Evolutionary conservation across 2,329 filamentous ascomycete species (phyloP).

Genomic region (Colletotrichum tropicicola): DNA sequence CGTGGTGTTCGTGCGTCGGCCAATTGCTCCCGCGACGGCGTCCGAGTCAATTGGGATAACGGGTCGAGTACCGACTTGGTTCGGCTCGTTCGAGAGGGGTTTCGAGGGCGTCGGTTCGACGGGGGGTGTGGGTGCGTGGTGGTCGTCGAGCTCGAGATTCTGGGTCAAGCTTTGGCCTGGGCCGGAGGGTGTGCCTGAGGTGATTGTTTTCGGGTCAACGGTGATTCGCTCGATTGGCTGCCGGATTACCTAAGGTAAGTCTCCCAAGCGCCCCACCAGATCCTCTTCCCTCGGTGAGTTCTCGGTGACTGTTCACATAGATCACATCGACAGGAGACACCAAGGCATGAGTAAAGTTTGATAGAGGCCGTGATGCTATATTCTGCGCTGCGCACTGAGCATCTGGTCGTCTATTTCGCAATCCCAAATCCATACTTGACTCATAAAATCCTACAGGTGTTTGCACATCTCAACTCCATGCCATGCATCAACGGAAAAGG

Average conservation of each 20-base stretch:
- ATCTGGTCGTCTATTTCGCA: not conserved
- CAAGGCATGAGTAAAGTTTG: too few relatives aligned
- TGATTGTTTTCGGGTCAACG: constrained; percentile 20
- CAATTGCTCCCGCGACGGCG: constrained; percentile 2
- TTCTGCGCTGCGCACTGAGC: not conserved
- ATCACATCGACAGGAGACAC: too few relatives aligned
- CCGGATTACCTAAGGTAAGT: constrained; percentile 7
- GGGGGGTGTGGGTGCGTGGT: not conserved
- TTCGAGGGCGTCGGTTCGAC: constrained; percentile 1
- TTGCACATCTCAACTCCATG: constrained; percentile 32
- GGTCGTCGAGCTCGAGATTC: constrained; percentile 23
- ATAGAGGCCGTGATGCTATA: not conserved
- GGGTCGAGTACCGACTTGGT: too few relatives aligned
- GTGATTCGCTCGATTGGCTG: constrained; percentile 25
- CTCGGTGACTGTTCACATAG: too few relatives aligned
- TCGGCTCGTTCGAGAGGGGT: constrained; percentile 4
- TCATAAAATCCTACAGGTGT: constrained; percentile 20
- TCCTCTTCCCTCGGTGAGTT: too few relatives aligned
- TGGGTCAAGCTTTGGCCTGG: constrained; percentile 22
- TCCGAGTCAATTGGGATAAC: not conserved
- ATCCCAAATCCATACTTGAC: not conserved
- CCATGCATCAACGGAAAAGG: constrained; percentile 31
- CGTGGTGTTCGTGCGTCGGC: not conserved
- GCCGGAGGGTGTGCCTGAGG: constrained; percentile 11
- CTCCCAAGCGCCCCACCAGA: not conserved